These are phyloP conservation scores for Pseudonectria foliicola DNA, from an alignment of 2,329 filamentous ascomycete species.

Conservation along the genomic window DNA sequence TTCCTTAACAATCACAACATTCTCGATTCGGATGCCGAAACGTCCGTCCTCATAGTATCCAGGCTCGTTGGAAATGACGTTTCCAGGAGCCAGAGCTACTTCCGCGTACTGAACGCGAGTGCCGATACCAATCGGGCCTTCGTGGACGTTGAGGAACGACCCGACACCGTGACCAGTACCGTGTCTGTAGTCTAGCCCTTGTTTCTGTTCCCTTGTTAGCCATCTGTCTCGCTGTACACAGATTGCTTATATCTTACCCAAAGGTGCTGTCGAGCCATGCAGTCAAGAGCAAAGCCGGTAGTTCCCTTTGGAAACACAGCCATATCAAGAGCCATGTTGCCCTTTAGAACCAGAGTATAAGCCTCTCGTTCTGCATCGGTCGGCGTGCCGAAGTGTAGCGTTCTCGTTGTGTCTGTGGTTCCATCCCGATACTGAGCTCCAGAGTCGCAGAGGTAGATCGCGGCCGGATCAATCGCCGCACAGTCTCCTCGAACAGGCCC, in stretches of 20 bases:
- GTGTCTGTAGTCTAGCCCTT: constrained; percentile 91
- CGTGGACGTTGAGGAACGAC: constrained; percentile 92
- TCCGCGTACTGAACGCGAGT: constrained; percentile 88
- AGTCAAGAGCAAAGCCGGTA: constrained; percentile 85
- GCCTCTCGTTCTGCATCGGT: constrained; percentile 77
- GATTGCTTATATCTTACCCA: constrained; percentile 54
- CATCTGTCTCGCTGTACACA: not conserved
- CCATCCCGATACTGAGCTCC: constrained; percentile 95
- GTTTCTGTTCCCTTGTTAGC: constrained; percentile 23
- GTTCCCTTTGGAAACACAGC: constrained; percentile 92
- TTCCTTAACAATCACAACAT: constrained; percentile 85
- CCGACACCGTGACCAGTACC: constrained; percentile 95
- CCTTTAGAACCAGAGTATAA: constrained; percentile 92
- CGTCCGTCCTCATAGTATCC: constrained; percentile 95
- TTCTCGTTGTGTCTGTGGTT: constrained; percentile 92
- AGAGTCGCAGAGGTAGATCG: constrained; percentile 92
- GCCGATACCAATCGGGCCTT: constrained; percentile 93
- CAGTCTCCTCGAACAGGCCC: constrained; percentile 78
- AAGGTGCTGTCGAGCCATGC: constrained; percentile 79
- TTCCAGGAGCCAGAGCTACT: constrained; percentile 81
- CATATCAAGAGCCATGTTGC: constrained; percentile 80
- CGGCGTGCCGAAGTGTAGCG: constrained; percentile 83
- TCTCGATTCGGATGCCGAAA: constrained; percentile 95
- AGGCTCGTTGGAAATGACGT: constrained; percentile 92
- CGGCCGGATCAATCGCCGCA: constrained; percentile 72